A percentile compares a stretch with the other conserved stretches of the same genome.
These are phyloP conservation scores for Rasamsonia emersonii DNA, from an alignment of 2,329 filamentous ascomycete genomes.

Conservation along the genomic window DNA sequence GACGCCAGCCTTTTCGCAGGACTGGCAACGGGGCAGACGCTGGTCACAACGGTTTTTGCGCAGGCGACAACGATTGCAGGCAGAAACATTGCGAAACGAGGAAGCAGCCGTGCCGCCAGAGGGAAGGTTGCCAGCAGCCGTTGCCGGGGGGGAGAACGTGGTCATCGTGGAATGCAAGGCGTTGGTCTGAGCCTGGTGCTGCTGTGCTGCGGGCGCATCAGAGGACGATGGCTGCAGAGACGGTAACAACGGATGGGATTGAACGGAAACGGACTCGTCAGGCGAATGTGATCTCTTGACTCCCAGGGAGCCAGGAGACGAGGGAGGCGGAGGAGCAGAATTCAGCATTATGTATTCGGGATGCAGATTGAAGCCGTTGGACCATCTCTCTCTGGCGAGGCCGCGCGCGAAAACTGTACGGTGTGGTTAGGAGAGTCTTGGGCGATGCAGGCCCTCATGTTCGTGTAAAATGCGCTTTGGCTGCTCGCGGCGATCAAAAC, in stretches of 20 bases:
- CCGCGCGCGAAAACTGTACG: no score
- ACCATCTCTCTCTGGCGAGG: no score
- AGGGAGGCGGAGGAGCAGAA: slow-evolving; percentile 16
- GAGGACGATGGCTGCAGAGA: slow-evolving; percentile 5
- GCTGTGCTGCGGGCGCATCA: slow-evolving; percentile 7
- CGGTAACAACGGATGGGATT: slow-evolving; percentile 14
- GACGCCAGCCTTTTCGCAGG: slow-evolving; percentile 86
- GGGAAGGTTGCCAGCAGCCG: slow-evolving; percentile 16
- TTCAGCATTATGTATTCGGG: slow-evolving; percentile 33
- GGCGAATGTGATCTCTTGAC: slow-evolving; percentile 29
- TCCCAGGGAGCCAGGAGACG: slow-evolving; percentile 23
- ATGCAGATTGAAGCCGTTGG: no score
- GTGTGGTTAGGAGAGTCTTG: no score
- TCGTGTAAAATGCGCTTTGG: no score
- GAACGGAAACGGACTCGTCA: slow-evolving; percentile 17
- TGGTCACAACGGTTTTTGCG: slow-evolving; percentile 95
- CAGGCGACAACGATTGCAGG: slow-evolving; percentile 84
- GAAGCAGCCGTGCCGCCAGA: slow-evolving; percentile 25
- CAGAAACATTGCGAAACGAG: slow-evolving; percentile 76
- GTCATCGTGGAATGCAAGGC: slow-evolving; percentile 11
- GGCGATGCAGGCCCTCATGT: no score
- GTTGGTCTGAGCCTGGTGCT: slow-evolving; percentile 9
- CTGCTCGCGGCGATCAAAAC: no score
- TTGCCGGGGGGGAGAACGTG: slow-evolving; percentile 13
- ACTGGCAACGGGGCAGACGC: slow-evolving; percentile 78